phyloP scores from a whole-genome alignment of 169 alveolate genomes.

The Eimeria falciformis region DNA sequence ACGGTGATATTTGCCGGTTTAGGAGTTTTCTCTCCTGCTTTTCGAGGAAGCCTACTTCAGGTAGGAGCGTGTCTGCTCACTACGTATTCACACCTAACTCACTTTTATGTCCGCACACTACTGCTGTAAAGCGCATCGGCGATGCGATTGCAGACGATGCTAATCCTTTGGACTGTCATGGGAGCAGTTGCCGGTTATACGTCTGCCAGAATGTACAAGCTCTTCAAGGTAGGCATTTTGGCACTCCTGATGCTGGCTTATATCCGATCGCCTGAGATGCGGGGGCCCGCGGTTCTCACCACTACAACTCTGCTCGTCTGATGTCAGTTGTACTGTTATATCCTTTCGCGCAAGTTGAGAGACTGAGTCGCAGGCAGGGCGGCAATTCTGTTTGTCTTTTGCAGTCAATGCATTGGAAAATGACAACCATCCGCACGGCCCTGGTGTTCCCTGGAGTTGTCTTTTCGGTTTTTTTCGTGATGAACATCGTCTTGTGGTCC shows the following conservation, averaged over 20 bases:
- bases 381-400: background rate
- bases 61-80: conserved; percentile 23
- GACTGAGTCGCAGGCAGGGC: background rate
- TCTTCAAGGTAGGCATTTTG: conserved; percentile 81
- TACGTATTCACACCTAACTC: background rate
- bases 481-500: conserved; percentile 82
- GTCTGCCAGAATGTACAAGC: conserved; percentile 86
- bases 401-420: conserved; percentile 60
- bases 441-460: conserved; percentile 86
- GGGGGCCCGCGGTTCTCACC: no score
- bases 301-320: background rate
- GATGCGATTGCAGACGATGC: conserved; percentile 84
- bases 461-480: conserved; percentile 83
- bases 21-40: conserved; percentile 87
- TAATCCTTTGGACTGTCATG: conserved; percentile 90
- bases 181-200: conserved; percentile 93
- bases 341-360: background rate
- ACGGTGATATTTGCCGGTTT: conserved; percentile 86
- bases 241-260: background rate
- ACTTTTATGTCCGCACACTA: background rate
- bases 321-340: background rate
- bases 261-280: no score
- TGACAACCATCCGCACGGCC: conserved; percentile 81
- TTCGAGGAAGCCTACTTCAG: conserved; percentile 85
- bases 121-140: background rate